Conservation (phyloP, 75 land plant species). For the Cunninghamia lanceolata region DNA sequence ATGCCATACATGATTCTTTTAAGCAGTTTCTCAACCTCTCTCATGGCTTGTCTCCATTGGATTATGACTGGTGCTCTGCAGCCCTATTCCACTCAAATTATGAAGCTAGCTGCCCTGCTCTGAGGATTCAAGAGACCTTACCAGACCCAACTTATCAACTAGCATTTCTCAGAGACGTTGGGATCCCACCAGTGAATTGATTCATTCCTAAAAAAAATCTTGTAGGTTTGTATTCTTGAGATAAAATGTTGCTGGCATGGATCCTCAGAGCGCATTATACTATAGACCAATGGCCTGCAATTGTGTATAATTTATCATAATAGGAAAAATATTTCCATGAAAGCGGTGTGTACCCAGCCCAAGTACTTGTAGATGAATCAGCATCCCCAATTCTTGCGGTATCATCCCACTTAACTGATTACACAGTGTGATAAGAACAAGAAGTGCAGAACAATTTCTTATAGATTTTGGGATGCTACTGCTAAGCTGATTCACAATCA, state of each 20-base stretch:
- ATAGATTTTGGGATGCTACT: slow-evolving; percentile 30
- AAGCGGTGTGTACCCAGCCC: neutral
- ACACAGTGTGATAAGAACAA: neutral
- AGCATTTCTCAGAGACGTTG: slow-evolving; percentile 10
- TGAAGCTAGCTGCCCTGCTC: slow-evolving; percentile 30
- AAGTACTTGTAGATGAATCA: neutral
- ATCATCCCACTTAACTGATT: slow-evolving; percentile 14
- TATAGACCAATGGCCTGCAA: no score
- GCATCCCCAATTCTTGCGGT: neutral
- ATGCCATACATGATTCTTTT: neutral
- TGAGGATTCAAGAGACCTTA: slow-evolving; percentile 27
- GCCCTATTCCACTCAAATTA: slow-evolving; percentile 22
- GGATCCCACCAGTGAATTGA: slow-evolving; percentile 6
- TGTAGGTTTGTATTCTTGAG: no score
- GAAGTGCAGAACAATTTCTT: slow-evolving; percentile 17
- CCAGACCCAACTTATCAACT: slow-evolving; percentile 22
- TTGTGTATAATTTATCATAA: neutral
- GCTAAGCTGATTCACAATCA: slow-evolving; percentile 15
- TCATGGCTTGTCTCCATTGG: slow-evolving; percentile 68
- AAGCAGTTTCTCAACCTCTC: slow-evolving; percentile 22
- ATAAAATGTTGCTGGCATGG: no score
- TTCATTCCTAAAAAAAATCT: no score
- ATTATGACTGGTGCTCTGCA: slow-evolving; percentile 31
- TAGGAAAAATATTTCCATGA: neutral
- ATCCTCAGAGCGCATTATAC: no score